phyloP scores from a whole-genome alignment of 108 stramenopile genomes.

The Nitzschia inconspicua region DNA sequence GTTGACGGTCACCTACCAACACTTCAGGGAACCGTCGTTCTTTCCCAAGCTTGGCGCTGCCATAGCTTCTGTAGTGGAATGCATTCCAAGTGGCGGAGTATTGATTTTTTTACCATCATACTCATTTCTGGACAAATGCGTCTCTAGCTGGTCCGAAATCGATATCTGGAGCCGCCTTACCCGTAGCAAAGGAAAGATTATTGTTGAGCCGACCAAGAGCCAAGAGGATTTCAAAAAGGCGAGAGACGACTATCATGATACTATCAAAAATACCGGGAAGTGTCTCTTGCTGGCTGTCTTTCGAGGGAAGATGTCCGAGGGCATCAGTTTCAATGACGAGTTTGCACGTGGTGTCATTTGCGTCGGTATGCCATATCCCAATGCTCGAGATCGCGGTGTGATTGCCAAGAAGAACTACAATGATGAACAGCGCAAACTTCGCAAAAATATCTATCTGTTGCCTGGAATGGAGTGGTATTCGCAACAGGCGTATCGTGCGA shows the following conservation, averaged over 20 bases:
- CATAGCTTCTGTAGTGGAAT: constrained; percentile 51
- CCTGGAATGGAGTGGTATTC: constrained; percentile 86
- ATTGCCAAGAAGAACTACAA: constrained; percentile 78
- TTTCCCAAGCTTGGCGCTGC: constrained; percentile 63
- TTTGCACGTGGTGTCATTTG: constrained; percentile 78
- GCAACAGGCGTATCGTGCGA: constrained; percentile 88
- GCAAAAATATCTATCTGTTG: constrained; percentile 50
- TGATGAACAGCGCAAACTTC: constrained; percentile 61
- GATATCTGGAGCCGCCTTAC: constrained; percentile 46
- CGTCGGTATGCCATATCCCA: constrained; percentile 74
- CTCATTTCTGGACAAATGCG: constrained; percentile 52
- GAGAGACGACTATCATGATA: constrained; percentile 44
- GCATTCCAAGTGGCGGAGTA: constrained; percentile 61
- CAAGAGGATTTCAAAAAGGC: constrained; percentile 65
- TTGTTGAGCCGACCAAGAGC: constrained; percentile 62
- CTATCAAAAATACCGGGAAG: constrained; percentile 40
- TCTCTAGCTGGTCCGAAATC: constrained; percentile 46
- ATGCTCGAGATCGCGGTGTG: constrained; percentile 33
- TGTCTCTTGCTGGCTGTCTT: constrained; percentile 85
- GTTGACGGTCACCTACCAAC: constrained; percentile 46
- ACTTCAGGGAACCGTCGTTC: constrained; percentile 48
- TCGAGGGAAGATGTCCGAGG: constrained; percentile 85
- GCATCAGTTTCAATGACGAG: constrained; percentile 83
- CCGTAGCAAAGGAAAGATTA: constrained; percentile 50
- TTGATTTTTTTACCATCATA: constrained; percentile 77